phyloP scores from a whole-genome alignment of 805 yeast genomes.

The Starmerella apicola region DNA sequence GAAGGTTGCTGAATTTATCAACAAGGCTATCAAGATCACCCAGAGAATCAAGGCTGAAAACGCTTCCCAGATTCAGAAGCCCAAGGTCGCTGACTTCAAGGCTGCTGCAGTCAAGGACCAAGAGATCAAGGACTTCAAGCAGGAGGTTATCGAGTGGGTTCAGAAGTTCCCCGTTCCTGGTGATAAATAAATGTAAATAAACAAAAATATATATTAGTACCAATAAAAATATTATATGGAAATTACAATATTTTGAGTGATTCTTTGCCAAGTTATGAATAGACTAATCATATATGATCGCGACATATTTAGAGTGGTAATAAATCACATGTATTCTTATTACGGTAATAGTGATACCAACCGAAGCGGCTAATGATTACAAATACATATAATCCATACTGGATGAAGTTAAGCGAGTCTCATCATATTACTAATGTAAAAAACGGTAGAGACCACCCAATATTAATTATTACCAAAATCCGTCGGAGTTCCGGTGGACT shows the following conservation, averaged over 20 bases:
- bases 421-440: too few relatives aligned
- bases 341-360: too few relatives aligned
- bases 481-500: too few relatives aligned
- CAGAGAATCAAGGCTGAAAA: conserved; percentile 51
- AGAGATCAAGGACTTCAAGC: conserved; percentile 47
- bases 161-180: conserved; percentile 68
- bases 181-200: conserved; percentile 6
- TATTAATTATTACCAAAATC: too few relatives aligned
- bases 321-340: too few relatives aligned
- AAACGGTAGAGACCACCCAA: too few relatives aligned
- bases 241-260: neutral
- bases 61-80: conserved; percentile 44
- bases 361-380: too few relatives aligned
- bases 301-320: too few relatives aligned
- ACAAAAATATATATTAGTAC: too few relatives aligned
- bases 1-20: conserved; percentile 68
- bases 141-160: conserved; percentile 63
- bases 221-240: neutral
- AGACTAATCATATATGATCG: too few relatives aligned
- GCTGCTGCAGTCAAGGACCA: conserved; percentile 44
- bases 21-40: conserved; percentile 63
- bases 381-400: too few relatives aligned
- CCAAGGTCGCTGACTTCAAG: conserved; percentile 57
- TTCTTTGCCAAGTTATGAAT: neutral
- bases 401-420: too few relatives aligned